Conservation (phyloP, 306 rosid species). For the Gastrolobium villosum region DNA sequence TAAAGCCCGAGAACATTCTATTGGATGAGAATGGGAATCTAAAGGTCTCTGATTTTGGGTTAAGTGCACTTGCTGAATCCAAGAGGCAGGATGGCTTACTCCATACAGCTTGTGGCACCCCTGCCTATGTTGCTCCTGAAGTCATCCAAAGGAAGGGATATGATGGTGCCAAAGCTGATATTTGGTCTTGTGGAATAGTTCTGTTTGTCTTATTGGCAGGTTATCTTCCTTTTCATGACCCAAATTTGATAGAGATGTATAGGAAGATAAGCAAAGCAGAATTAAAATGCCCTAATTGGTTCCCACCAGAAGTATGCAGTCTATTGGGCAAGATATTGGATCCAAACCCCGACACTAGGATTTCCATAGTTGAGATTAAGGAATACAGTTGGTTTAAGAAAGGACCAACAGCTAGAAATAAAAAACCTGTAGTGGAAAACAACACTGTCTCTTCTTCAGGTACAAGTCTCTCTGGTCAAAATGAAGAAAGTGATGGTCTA, state of each 20-base stretch:
- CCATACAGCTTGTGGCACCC: conserved; percentile 94
- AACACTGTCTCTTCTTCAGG: conserved; percentile 47
- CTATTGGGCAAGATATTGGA: conserved; percentile 66
- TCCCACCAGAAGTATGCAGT: conserved; percentile 70
- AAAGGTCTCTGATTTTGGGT: conserved; percentile 92
- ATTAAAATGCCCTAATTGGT: conserved; percentile 74
- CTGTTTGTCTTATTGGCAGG: conserved; percentile 87
- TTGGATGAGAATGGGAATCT: conserved; percentile 82
- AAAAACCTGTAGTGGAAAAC: conserved; percentile 46
- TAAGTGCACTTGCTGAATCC: conserved; percentile 80
- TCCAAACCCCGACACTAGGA: conserved; percentile 78
- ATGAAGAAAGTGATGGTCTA: conserved; percentile 37
- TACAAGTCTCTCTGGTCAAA: conserved; percentile 47
- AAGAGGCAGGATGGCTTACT: conserved; percentile 71
- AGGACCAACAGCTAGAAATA: conserved; percentile 52
- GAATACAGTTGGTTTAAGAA: conserved; percentile 74
- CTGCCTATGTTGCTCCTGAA: conserved; percentile 97
- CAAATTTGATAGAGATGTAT: conserved; percentile 90
- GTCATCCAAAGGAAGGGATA: conserved; percentile 83
- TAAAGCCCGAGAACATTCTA: conserved; percentile 90
- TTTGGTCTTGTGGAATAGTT: conserved; percentile 96
- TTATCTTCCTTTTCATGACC: conserved; percentile 85
- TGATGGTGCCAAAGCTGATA: conserved; percentile 93
- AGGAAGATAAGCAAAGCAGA: conserved; percentile 83
- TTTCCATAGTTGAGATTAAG: conserved; percentile 64